Percentiles rank a stretch among this genome's conserved stretches.
Evolutionary conservation across 805 yeast species (phyloP).

Genomic region (Candida oleophila): DNA sequence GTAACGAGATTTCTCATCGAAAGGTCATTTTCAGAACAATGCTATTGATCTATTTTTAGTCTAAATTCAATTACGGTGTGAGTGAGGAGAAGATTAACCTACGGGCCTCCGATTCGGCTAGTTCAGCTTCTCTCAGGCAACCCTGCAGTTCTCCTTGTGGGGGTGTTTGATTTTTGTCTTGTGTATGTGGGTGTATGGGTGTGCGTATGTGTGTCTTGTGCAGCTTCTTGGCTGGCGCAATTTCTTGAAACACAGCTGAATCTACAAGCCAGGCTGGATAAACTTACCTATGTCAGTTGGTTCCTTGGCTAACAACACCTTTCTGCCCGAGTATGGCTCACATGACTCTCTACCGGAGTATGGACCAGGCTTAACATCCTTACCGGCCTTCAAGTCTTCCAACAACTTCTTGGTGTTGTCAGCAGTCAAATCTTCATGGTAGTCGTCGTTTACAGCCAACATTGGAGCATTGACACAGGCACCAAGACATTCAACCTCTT

Average conservation of each 20-base stretch:
- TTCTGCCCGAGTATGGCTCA: constrained; percentile 74
- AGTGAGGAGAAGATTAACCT: too few relatives aligned
- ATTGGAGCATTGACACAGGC: constrained; percentile 92
- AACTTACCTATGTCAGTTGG: constrained; percentile 69
- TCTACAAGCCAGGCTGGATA: constrained; percentile 73
- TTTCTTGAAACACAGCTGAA: too few relatives aligned
- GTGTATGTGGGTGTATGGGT: too few relatives aligned
- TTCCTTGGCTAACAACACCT: constrained; percentile 56
- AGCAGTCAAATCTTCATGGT: constrained; percentile 75
- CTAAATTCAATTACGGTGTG: background rate
- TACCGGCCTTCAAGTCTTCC: constrained; percentile 63
- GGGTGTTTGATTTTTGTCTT: too few relatives aligned
- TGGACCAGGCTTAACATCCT: constrained; percentile 62
- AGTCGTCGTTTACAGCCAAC: constrained; percentile 82
- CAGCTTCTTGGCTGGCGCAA: background rate
- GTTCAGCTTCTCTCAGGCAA: too few relatives aligned
- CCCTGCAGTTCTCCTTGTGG: too few relatives aligned
- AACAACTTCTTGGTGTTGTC: constrained; percentile 61
- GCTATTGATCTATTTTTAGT: background rate
- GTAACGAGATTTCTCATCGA: background rate
- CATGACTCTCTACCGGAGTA: constrained; percentile 66
- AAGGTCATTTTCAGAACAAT: background rate
- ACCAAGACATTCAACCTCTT: constrained; percentile 89
- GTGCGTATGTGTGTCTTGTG: too few relatives aligned
- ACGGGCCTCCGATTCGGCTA: too few relatives aligned